Evolutionary conservation across 345 rosid species (phyloP), one percentile per base, ranked within the genome.

Genomic region (Alliaria petiolata): DNA sequence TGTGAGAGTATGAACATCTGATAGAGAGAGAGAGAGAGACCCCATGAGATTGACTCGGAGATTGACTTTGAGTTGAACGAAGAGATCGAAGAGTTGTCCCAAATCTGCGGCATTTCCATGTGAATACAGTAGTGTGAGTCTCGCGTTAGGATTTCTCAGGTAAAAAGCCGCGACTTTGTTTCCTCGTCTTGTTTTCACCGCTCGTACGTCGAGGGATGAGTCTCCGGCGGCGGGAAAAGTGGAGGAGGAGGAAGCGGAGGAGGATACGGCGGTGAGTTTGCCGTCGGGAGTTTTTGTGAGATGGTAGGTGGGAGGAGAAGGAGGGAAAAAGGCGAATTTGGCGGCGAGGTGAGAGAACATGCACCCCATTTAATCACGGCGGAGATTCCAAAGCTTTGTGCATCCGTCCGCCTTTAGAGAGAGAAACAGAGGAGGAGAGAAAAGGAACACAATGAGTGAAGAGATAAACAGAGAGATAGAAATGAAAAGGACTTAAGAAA

Each of bases 51-150:
- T 95, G 77, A 95, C 98, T 74, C 96, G 75, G 76, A 95, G 99
- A 79, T 95, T 92, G 78, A 92, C 84, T 87, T 90, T 90, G 76
- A 95, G 97, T 85, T 92, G 99, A 17, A 90, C 87, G 35, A 95
- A 95, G 86, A 95, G 97, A 80, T 92, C 98, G 52, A 92, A 90
- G 74, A 95, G 97, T 81, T 95, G 99, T 50, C 98, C 99, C 71
- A 95, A 89, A 85, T 95, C 99, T 47, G 99, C 97, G 13, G 99
- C 99, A 81, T 95, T 95, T 49, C 99, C 98, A 77, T 92, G 99
- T 6, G 99, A 95, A 72, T 95, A 95, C 0, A 95, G 86, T 70
- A 95, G 76, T 45, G 99, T 95, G 74, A 95, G 98, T 62, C 95
- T 85, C 10, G 99, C 98, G 77, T 80, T 85, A 0, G 98, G 93